Evolutionary conservation across 164 flowering plant species (phyloP).

Genomic region (Dillenia suffruticosa): DNA sequence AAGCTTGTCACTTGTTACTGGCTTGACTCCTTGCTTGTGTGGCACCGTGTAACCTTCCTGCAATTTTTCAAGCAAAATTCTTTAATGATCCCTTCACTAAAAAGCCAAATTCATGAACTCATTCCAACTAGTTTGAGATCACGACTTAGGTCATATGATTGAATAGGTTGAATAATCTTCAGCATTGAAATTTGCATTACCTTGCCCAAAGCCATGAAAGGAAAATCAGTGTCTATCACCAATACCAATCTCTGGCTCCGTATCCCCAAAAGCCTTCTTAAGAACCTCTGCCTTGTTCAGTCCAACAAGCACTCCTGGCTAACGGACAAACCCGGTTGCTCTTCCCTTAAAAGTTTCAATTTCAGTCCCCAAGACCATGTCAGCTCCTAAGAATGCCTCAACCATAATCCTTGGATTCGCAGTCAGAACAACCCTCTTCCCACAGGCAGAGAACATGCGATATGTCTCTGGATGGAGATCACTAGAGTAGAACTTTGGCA

Average conservation of each 20-base stretch:
- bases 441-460: constrained; percentile 37
- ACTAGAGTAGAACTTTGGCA: constrained; percentile 38
- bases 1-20: constrained; percentile 24
- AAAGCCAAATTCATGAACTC: too few relatives aligned
- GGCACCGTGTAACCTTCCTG: constrained; percentile 38
- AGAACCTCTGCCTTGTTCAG: constrained; percentile 32
- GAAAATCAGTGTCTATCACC: constrained; percentile 35
- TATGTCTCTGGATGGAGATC: constrained; percentile 37
- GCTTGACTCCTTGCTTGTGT: constrained; percentile 13
- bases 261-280: constrained; percentile 18
- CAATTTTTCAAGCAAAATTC: not conserved
- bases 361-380: constrained; percentile 53
- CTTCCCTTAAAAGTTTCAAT: constrained; percentile 27
- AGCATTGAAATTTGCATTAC: constrained; percentile 6
- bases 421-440: constrained; percentile 32
- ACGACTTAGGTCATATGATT: too few relatives aligned
- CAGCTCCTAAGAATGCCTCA: constrained; percentile 49
- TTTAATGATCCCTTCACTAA: too few relatives aligned
- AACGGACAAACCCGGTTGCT: constrained; percentile 36
- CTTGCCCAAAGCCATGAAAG: constrained; percentile 38
- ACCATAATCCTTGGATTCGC: constrained; percentile 55
- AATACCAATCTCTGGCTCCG: constrained; percentile 33
- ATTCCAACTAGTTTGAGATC: too few relatives aligned
- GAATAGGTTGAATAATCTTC: too few relatives aligned
- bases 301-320: constrained; percentile 35